These are phyloP conservation scores for Climacium dendroides DNA, from an alignment of 225 moss, liverwort and hornwort genomes.

Conservation along the genomic window DNA sequence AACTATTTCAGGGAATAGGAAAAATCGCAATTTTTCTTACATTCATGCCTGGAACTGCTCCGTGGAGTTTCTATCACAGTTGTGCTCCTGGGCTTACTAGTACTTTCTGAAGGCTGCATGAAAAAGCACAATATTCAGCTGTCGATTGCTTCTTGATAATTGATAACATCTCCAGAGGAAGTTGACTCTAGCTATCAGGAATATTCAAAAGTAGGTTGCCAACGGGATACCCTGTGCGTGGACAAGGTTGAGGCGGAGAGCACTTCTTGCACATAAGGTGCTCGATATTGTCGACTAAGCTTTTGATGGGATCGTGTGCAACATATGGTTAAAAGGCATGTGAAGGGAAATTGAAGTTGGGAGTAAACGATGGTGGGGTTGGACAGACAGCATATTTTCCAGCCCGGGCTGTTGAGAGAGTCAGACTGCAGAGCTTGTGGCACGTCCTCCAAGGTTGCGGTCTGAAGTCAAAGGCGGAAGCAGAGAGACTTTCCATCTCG, in stretches of 20 bases:
- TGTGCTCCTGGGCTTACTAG: background rate
- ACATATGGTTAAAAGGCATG: constrained; percentile 5
- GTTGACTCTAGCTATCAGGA: background rate
- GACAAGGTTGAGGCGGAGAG: background rate
- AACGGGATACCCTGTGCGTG: background rate
- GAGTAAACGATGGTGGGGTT: constrained; percentile 20
- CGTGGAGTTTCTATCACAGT: background rate
- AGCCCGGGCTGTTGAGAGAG: constrained; percentile 25
- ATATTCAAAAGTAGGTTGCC: background rate
- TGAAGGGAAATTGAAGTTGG: background rate
- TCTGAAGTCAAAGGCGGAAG: constrained; percentile 1
- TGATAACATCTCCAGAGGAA: background rate
- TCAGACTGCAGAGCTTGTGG: constrained; percentile 10
- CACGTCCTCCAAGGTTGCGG: constrained; percentile 4
- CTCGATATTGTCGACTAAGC: background rate
- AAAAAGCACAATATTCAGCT: background rate
- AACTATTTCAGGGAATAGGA: background rate
- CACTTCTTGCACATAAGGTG: background rate
- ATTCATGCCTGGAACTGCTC: background rate
- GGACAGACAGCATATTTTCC: constrained; percentile 23
- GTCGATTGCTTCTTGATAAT: background rate
- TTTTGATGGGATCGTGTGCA: constrained; percentile 7
- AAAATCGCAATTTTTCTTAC: background rate
- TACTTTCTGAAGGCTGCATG: background rate
- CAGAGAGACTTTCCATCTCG: background rate